Base-by-base conservation (phyloP, 2,329 filamentous ascomycete genomes). In the Colletotrichum theobromicola region DNA sequence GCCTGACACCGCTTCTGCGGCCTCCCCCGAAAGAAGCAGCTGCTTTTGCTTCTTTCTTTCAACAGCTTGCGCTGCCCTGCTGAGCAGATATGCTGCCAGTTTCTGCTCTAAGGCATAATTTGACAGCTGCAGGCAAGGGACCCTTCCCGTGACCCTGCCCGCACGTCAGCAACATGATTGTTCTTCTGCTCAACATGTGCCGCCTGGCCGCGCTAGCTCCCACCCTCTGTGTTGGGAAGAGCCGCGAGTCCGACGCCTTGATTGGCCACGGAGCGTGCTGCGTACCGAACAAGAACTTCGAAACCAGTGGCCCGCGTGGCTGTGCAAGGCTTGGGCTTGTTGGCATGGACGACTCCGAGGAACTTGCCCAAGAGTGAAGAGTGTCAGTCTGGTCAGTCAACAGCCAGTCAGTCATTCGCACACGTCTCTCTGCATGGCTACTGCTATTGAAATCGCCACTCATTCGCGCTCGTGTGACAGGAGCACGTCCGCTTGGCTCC, bases 291-390 rank as follows among this genome's bases (percentile, higher is more conserved):
- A 26, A 63, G 32, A 34, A 35, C 16, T 32, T 73, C 32, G 46
- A 73, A 69, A 58, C 50, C 26, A 55, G 21, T 42, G 55, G 32
- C 53, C 71, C 60, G 71, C 37, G 67, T 74, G 71, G 67, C 71
- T 74, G 67, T 74, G 71, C 71, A 61, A 71, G 67, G 61, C 61
- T 74, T 70, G 58, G 66, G 28, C 42, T 50, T 50, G 42, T 50
- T 50, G 42, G 58, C 21, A 50, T 42, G 65, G 28, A 50, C 26
- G 61, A 10, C 32, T 42, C 42, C 28, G 21, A 30, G 42, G 66
- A 53, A 15, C 24, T 55, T 13, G 18, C 42, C 57, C 32, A 32
- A 21, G 10, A 21, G 50, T 53, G 21, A 13, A 42, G 60, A 62
- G 21, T 32, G 21, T 62, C 58, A 21, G 30, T 62, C 58, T 21